phyloP scores from a whole-genome alignment of 805 yeast species.

The Candida golubevii region DNA sequence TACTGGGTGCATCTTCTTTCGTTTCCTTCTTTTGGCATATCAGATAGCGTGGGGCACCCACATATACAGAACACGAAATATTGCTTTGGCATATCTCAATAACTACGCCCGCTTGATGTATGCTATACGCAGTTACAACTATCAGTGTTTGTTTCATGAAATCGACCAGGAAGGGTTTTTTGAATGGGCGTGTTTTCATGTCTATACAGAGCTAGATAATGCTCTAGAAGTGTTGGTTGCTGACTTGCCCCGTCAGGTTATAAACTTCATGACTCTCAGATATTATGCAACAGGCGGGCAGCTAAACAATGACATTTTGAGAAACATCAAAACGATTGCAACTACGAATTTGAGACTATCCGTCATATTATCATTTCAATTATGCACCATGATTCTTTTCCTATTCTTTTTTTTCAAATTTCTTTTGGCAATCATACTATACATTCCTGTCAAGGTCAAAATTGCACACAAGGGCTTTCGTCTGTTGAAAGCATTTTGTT shows the following conservation, averaged over 20 bases:
- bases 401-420: slow-evolving; percentile 57
- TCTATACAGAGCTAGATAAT: slow-evolving; percentile 61
- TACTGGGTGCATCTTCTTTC: slow-evolving; percentile 73
- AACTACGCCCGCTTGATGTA: slow-evolving; percentile 55
- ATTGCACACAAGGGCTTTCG: slow-evolving; percentile 34
- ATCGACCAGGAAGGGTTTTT: slow-evolving; percentile 59
- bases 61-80: slow-evolving; percentile 55
- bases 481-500: slow-evolving; percentile 58
- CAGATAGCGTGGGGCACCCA: slow-evolving; percentile 56
- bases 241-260: slow-evolving; percentile 83
- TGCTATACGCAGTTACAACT: slow-evolving; percentile 53
- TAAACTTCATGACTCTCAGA: slow-evolving; percentile 67
- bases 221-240: slow-evolving; percentile 63
- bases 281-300: slow-evolving; percentile 49
- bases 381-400: slow-evolving; percentile 73
- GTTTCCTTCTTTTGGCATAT: slow-evolving; percentile 54
- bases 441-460: slow-evolving; percentile 48
- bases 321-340: slow-evolving; percentile 56
- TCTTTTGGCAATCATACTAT: slow-evolving; percentile 48
- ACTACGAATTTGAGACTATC: slow-evolving; percentile 59
- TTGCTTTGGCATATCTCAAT: slow-evolving; percentile 68
- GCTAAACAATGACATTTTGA: slow-evolving; percentile 37
- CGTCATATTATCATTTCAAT: slow-evolving; percentile 69
- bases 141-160: slow-evolving; percentile 68
- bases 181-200: slow-evolving; percentile 64